These are phyloP conservation scores for Eragrostis tef DNA, from an alignment of 202 grass and related monocot species.

Conservation along the genomic window DNA sequence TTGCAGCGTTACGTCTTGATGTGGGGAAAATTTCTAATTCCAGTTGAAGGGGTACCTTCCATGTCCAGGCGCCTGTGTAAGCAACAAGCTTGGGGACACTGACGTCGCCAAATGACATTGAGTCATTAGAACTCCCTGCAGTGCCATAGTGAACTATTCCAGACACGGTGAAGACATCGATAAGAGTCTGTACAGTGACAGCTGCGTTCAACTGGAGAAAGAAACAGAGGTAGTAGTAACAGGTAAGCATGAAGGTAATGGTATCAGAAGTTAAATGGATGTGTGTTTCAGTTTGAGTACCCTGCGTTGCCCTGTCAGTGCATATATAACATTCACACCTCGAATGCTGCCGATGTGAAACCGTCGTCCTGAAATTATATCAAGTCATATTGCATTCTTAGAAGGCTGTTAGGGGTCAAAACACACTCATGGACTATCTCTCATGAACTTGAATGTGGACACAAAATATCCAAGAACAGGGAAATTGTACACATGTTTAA, in stretches of 20 bases:
- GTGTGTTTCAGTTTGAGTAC: constrained; percentile 39
- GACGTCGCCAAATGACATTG: constrained; percentile 81
- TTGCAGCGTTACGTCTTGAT: constrained; percentile 7
- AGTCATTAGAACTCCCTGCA: constrained; percentile 81
- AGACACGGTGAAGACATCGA: constrained; percentile 63
- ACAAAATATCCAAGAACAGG: not conserved
- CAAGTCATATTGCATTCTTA: constrained; percentile 11
- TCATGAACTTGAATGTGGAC: not conserved
- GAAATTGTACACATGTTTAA: not conserved
- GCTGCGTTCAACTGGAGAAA: constrained; percentile 10
- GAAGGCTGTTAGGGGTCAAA: not conserved
- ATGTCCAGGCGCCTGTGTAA: constrained; percentile 80
- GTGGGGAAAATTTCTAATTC: not conserved
- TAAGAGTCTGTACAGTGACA: constrained; percentile 73
- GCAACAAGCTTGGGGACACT: constrained; percentile 70
- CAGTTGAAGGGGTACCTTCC: constrained; percentile 60
- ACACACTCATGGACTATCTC: not conserved
- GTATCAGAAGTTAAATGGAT: not conserved
- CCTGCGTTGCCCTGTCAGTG: constrained; percentile 79
- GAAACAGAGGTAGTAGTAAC: not conserved
- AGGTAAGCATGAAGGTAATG: not conserved
- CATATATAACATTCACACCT: constrained; percentile 72
- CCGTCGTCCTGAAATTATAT: constrained; percentile 57
- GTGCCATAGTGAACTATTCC: constrained; percentile 90
- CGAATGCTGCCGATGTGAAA: constrained; percentile 75